Conservation (phyloP, 2,329 filamentous ascomycete species). For the Nothopassalora personata region DNA sequence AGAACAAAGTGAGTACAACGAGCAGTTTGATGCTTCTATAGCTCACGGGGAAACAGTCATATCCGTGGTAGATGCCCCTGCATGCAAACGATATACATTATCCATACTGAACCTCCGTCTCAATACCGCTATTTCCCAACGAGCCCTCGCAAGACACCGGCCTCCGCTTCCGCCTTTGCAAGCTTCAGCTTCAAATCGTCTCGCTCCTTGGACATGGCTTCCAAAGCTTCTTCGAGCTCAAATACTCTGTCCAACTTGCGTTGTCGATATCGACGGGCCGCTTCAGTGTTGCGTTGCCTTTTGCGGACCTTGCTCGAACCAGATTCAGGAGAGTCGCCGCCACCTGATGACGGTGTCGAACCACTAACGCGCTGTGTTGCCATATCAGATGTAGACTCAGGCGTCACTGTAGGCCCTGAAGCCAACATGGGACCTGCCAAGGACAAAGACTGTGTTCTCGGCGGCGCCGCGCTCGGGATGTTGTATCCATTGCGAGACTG, state of each 20-base stretch:
- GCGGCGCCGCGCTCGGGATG: not conserved
- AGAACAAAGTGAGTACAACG: conserved; percentile 41
- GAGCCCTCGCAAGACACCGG: conserved; percentile 47
- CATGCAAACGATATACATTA: not conserved
- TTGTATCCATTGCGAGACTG: not conserved
- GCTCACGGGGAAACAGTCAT: conserved; percentile 16
- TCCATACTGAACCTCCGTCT: not conserved
- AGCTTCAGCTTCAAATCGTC: conserved; percentile 60
- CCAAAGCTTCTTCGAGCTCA: conserved; percentile 56
- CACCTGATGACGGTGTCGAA: conserved; percentile 3
- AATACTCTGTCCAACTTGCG: conserved; percentile 62
- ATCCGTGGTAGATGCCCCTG: conserved; percentile 24
- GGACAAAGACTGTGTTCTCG: not conserved
- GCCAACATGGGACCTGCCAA: not conserved
- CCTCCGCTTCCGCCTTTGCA: conserved; percentile 61
- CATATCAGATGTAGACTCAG: not conserved
- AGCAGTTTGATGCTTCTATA: not conserved
- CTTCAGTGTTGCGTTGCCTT: conserved; percentile 63
- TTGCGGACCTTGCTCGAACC: conserved; percentile 37
- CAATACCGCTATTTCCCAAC: conserved; percentile 8
- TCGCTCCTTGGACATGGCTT: conserved; percentile 55
- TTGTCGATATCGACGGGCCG: conserved; percentile 66
- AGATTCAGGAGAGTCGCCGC: conserved; percentile 6
- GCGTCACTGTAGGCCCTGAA: not conserved
- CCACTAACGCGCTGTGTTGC: not conserved